A percentile compares a stretch with the other conserved stretches of the same genome.
Evolutionary conservation across 1,284 basidiomycete species (phyloP).

Genomic region (Ustilago lituana): DNA sequence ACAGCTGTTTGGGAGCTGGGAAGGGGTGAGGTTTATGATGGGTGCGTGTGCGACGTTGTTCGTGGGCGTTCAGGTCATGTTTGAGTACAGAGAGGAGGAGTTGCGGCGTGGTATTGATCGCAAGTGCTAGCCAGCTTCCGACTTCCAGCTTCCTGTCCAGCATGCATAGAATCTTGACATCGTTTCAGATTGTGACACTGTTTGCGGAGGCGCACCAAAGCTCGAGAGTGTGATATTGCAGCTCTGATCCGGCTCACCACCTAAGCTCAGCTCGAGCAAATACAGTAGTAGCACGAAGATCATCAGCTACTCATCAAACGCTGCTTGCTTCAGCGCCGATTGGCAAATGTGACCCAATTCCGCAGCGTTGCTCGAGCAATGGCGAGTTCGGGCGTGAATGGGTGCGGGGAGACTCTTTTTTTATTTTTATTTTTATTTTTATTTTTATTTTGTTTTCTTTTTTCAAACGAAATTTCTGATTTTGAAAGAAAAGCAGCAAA

Average conservation of each 20-base stretch:
- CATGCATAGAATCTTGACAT: too few relatives aligned
- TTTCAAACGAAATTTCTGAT: too few relatives aligned
- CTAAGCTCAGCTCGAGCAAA: too few relatives aligned
- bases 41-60: slow-evolving; percentile 78
- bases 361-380: not conserved
- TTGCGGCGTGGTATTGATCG: slow-evolving; percentile 42
- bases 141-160: too few relatives aligned
- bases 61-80: slow-evolving; percentile 86
- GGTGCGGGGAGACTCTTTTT: not conserved
- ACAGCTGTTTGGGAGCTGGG: slow-evolving; percentile 75
- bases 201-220: too few relatives aligned
- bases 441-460: too few relatives aligned
- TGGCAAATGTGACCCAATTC: not conserved
- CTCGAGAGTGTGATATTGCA: too few relatives aligned
- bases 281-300: too few relatives aligned
- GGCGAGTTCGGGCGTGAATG: not conserved
- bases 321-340: not conserved
- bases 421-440: not conserved
- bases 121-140: slow-evolving; percentile 34
- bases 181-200: too few relatives aligned
- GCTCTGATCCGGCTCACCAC: too few relatives aligned
- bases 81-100: slow-evolving; percentile 69
- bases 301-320: too few relatives aligned
- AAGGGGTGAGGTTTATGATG: slow-evolving; percentile 77
- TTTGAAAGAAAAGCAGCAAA: not conserved